phyloP scores from a whole-genome alignment of 2,329 filamentous ascomycete species.

The Beauveria sp. region DNA sequence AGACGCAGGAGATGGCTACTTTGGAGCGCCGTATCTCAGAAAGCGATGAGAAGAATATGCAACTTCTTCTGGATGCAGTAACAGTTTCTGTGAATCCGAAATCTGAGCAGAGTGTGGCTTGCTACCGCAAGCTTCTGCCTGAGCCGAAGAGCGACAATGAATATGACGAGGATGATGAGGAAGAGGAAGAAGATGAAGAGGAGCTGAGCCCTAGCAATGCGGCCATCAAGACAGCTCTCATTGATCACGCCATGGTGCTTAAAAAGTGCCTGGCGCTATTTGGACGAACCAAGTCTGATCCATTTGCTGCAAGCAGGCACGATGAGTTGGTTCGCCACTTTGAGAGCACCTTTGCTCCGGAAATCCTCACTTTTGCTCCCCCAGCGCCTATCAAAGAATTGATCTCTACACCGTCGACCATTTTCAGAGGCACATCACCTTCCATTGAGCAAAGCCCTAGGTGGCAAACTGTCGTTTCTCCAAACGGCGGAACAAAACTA shows the following conservation, averaged over 20 bases:
- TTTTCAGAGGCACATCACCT: conserved; percentile 43
- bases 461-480: conserved; percentile 25
- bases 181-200: conserved; percentile 37
- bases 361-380: conserved; percentile 56
- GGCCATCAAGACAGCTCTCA: conserved; percentile 74
- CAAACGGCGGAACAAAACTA: conserved; percentile 28
- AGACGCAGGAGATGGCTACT: conserved; percentile 74
- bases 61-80: conserved; percentile 66
- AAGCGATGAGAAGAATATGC: conserved; percentile 62
- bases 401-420: conserved; percentile 35
- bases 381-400: conserved; percentile 35
- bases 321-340: conserved; percentile 57
- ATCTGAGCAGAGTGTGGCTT: conserved; percentile 69
- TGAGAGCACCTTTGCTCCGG: conserved; percentile 54
- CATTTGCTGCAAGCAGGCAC: conserved; percentile 1
- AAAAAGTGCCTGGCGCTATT: conserved; percentile 72
- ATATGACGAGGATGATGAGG: conserved; percentile 32
- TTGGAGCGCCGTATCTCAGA: conserved; percentile 69
- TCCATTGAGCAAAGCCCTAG: conserved; percentile 30
- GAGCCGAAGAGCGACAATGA: conserved; percentile 32
- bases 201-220: conserved; percentile 58
- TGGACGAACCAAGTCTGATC: conserved; percentile 42
- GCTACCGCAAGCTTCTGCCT: conserved; percentile 69
- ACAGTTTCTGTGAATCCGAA: conserved; percentile 66
- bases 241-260: conserved; percentile 84